These are phyloP conservation scores for Calonectria pseudoreteaudii DNA, from an alignment of 2,329 filamentous ascomycete genomes.

Conservation along the genomic window DNA sequence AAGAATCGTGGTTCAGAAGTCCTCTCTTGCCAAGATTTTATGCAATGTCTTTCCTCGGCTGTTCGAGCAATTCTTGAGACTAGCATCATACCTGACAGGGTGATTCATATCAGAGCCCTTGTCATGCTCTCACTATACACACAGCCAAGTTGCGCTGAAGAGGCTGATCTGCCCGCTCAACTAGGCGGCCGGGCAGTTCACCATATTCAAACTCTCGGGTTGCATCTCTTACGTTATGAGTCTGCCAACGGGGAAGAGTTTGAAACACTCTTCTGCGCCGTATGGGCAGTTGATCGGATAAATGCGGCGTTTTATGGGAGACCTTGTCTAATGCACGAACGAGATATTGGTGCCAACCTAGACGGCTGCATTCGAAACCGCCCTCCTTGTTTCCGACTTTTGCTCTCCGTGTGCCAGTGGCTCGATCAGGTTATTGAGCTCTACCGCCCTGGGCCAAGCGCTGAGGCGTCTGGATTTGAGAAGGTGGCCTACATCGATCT, in stretches of 20 bases:
- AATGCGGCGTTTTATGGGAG: conserved; percentile 71
- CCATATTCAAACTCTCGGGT: conserved; percentile 66
- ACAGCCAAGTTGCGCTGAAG: conserved; percentile 65
- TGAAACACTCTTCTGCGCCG: conserved; percentile 66
- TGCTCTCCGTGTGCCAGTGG: conserved; percentile 65
- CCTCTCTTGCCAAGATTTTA: conserved; percentile 60
- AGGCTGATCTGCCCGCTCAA: conserved; percentile 66
- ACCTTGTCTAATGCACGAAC: conserved; percentile 69
- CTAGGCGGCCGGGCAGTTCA: conserved; percentile 66
- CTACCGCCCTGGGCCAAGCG: conserved; percentile 66
- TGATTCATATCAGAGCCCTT: conserved; percentile 66
- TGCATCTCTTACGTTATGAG: conserved; percentile 62
- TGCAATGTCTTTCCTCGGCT: conserved; percentile 59
- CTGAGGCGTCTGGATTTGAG: conserved; percentile 53
- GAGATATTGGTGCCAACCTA: conserved; percentile 67
- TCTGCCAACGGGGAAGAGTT: conserved; percentile 55
- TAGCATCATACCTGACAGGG: conserved; percentile 64
- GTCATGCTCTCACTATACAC: conserved; percentile 69
- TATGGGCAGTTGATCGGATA: conserved; percentile 72
- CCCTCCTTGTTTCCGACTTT: conserved; percentile 66
- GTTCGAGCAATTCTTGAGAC: conserved; percentile 64
- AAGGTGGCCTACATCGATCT: conserved; percentile 63
- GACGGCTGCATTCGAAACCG: conserved; percentile 63
- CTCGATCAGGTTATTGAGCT: conserved; percentile 70
- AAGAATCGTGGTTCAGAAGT: conserved; percentile 51